These are phyloP conservation scores for Erodium chrysanthum DNA, from an alignment of 441 rosid genomes.

Conservation along the genomic window DNA sequence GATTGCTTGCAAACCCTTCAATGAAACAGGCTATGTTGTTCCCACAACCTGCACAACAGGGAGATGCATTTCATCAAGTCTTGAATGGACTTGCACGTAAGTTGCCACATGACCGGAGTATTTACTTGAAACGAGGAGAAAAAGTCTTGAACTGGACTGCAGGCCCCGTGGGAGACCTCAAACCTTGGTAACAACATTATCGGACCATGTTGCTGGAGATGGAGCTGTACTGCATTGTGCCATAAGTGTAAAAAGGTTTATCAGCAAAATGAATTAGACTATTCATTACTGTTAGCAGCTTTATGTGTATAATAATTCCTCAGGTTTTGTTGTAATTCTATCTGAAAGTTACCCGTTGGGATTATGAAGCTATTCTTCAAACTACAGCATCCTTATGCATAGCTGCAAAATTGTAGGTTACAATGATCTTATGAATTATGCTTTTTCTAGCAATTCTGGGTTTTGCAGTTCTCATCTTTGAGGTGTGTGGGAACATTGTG, in stretches of 20 bases:
- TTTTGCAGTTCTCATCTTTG: background rate
- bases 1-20: conserved; percentile 63
- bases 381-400: background rate
- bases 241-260: background rate
- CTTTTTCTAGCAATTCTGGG: background rate
- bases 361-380: too few species aligned
- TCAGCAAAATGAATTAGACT: background rate
- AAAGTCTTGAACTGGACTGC: conserved; percentile 67
- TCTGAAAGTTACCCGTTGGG: background rate
- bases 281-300: background rate
- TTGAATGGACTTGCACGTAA: conserved; percentile 71
- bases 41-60: conserved; percentile 61
- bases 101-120: conserved; percentile 44
- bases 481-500: background rate
- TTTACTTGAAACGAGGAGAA: conserved; percentile 42
- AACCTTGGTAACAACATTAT: conserved; percentile 45
- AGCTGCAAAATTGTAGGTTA: background rate
- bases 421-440: background rate
- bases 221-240: background rate
- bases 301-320: background rate
- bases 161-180: conserved; percentile 59
- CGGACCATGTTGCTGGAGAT: background rate
- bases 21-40: conserved; percentile 77
- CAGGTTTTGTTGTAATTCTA: background rate
- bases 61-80: conserved; percentile 70